Percentiles rank a stretch among this genome's conserved stretches.
Conservation (phyloP, 805 yeast genomes). For the Wickerhamomyces bisporus region DNA sequence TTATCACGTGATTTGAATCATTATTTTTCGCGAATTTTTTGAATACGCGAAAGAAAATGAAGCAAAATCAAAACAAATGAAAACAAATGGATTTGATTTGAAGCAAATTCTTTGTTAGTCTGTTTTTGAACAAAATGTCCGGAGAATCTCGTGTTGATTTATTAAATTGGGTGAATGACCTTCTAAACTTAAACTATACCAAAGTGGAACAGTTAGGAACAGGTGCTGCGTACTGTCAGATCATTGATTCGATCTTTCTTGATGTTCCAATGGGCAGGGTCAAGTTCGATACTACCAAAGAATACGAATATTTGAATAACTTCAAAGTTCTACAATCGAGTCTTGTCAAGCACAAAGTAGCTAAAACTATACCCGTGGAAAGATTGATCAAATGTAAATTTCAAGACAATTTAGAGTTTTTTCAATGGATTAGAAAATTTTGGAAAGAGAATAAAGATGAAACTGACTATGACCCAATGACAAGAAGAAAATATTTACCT, state of each 20-base stretch:
- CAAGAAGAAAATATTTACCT: slow-evolving; percentile 40
- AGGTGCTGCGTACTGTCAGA: slow-evolving; percentile 93
- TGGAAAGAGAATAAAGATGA: slow-evolving; percentile 78
- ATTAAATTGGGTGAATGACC: slow-evolving; percentile 76
- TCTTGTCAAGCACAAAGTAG: slow-evolving; percentile 66
- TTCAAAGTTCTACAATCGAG: slow-evolving; percentile 81
- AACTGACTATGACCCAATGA: slow-evolving; percentile 62
- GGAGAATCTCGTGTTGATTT: slow-evolving; percentile 77
- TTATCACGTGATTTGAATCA: too few relatives aligned
- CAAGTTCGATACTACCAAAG: slow-evolving; percentile 61
- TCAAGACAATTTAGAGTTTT: slow-evolving; percentile 90
- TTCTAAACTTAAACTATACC: slow-evolving; percentile 57
- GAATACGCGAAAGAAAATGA: too few relatives aligned
- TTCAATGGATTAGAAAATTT: slow-evolving; percentile 84
- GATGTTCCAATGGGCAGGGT: slow-evolving; percentile 81
- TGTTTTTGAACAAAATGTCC: too few relatives aligned
- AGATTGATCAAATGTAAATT: slow-evolving; percentile 78
- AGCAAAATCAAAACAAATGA: too few relatives aligned
- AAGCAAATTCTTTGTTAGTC: too few relatives aligned
- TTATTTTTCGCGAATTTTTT: too few relatives aligned
- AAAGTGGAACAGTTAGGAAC: slow-evolving; percentile 93
- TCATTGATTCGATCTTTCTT: slow-evolving; percentile 77
- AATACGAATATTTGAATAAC: slow-evolving; percentile 73
- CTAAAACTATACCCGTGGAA: slow-evolving; percentile 76
- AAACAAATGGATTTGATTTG: too few relatives aligned